Evolutionary conservation across 2,329 filamentous ascomycete genomes (phyloP).

Genomic region (Piedraia hortae): DNA sequence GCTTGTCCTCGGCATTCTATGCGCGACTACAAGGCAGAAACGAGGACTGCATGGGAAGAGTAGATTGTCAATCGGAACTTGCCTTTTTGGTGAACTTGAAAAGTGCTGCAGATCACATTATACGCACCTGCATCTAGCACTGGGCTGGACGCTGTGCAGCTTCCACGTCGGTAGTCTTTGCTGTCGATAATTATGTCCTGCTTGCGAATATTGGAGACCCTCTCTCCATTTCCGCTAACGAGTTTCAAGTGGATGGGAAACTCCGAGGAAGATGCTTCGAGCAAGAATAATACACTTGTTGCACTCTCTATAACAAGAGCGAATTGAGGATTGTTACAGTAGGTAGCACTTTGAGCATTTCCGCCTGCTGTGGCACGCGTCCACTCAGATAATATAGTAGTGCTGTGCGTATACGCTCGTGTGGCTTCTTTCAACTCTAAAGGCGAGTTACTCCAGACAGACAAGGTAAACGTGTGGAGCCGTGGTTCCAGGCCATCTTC

Average conservation of each 20-base stretch:
- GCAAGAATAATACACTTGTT: constrained; percentile 41
- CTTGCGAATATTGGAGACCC: constrained; percentile 39
- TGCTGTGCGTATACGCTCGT: constrained; percentile 30
- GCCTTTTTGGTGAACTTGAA: constrained; percentile 51
- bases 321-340: constrained; percentile 74
- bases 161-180: constrained; percentile 66
- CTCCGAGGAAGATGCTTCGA: constrained; percentile 38
- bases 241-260: constrained; percentile 64
- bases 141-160: constrained; percentile 37
- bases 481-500: constrained; percentile 50
- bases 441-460: constrained; percentile 42
- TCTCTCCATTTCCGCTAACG: constrained; percentile 46
- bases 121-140: constrained; percentile 45
- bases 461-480: constrained; percentile 63
- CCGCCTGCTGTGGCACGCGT: constrained; percentile 57
- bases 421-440: constrained; percentile 34
- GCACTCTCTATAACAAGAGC: constrained; percentile 29
- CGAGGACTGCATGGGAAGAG: constrained; percentile 28
- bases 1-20: too few relatives aligned
- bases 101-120: constrained; percentile 74
- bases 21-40: too few relatives aligned
- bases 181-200: constrained; percentile 61
- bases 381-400: constrained; percentile 41
- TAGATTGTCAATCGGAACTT: constrained; percentile 51
- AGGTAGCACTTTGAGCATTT: constrained; percentile 47